These are phyloP conservation scores for Kodamaea laetipori DNA, from an alignment of 805 yeast genomes.

Conservation along the genomic window DNA sequence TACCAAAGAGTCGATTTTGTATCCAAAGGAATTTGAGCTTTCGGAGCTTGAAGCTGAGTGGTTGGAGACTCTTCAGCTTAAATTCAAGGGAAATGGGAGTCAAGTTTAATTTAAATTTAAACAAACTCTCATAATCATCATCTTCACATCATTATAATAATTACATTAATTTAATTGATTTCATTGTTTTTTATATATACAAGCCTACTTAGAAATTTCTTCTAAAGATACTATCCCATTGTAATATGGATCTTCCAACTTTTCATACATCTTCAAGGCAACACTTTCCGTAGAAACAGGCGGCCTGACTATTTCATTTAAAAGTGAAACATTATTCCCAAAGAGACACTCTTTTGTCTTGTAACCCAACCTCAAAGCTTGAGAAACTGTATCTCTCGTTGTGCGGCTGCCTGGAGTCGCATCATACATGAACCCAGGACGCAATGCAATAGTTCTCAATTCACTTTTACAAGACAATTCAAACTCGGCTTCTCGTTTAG, in stretches of 20 bases:
- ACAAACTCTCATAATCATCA: no score
- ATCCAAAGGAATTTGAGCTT: conserved; percentile 28
- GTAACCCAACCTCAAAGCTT: conserved; percentile 45
- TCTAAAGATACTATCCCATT: conserved; percentile 63
- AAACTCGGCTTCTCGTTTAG: conserved; percentile 77
- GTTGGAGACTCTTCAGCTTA: conserved; percentile 21
- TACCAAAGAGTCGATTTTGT: conserved; percentile 15
- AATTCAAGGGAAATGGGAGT: not conserved
- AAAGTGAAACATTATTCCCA: conserved; percentile 34
- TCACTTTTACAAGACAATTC: conserved; percentile 48
- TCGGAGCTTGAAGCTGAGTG: conserved; percentile 30
- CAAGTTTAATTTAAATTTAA: no score
- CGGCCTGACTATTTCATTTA: conserved; percentile 58
- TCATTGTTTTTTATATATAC: no score
- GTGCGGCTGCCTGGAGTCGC: conserved; percentile 27
- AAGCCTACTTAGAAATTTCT: conserved; percentile 33
- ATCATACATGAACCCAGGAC: conserved; percentile 88
- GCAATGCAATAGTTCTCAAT: conserved; percentile 61
- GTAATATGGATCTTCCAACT: conserved; percentile 50
- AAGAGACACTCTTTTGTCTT: conserved; percentile 46
- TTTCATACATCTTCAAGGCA: conserved; percentile 57
- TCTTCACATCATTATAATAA: no score
- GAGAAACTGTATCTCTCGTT: conserved; percentile 45
- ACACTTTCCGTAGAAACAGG: conserved; percentile 69
- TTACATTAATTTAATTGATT: no score